Evolutionary conservation across 257 asterid species (phyloP), one percentile per base, ranked within the genome.

Genomic region (Henckelia pumila): DNA sequence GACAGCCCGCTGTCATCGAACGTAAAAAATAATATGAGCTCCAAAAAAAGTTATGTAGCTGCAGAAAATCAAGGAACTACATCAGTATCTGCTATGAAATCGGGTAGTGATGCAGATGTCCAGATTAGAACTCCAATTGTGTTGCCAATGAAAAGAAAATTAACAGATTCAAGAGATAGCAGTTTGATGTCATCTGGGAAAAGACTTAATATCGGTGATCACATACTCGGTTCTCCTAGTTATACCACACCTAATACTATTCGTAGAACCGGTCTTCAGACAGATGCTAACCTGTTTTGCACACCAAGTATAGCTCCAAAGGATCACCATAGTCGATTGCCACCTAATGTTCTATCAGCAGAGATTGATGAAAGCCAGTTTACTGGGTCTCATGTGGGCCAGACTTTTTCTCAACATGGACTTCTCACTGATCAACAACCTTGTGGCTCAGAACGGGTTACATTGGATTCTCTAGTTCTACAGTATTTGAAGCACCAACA

Each of bases 401-500:
- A 73, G 22, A 63, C 71, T 40, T 76, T 88, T 66, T 73, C 85
- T 44, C 95, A 84, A 33, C 78, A 76, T 70, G 93, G 86, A 63
- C 83, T 77, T 74, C 61, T 72, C 23, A 78, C 72, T 49, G 97
- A 94, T 10, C 77, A 84, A 47, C 99, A 85, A 71, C 85, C 85
- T 69, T 77, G 85, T 19, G 81, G 70, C 59, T 53, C 79, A 13
- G 99, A 94, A 72, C 83, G 99, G 49, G 74, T 86, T 61, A 88
- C 95, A 26, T 77, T 94, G 82, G 99, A 94, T 75, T 91, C 99
- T 50, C 71, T 94, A 30, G 96, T 91, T 67, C 88, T 94, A 83
- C 99, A 94, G 78, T 91, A 82, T 78, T 82, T 94, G 78, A 94
- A 94, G 81, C 96, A 94, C 73, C 99, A 94, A 68, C 99, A 94